Base-by-base conservation (phyloP, 2,329 filamentous ascomycete genomes). In the Orbilia blumenaviensis region DNA sequence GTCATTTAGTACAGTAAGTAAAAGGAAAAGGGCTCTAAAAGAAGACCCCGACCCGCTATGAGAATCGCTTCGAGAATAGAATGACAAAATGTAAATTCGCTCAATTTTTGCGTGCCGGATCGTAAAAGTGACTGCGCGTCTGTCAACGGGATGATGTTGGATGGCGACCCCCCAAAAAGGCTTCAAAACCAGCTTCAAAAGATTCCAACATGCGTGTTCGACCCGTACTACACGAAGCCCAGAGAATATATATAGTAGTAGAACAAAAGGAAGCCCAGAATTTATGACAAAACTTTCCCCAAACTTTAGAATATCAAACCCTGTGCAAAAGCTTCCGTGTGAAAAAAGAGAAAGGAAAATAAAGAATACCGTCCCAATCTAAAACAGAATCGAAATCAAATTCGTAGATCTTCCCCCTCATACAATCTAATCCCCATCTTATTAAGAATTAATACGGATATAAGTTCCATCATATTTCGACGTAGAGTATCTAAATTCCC, bases 391-490 rank as follows among this genome's bases (percentile, higher is more conserved):
- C 32, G 16, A 56, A 54, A 38, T 10, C 29, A 56, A 56, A 56
- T 38, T 25, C 32, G 52, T 34, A 27, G 48, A 34, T 32, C 27
- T 2, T 16, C 27, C n/a, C 27, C 48, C 27, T 38, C 52, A 36
- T 56, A 56, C 25, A 41, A 54, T 36, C 38, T 29, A 56, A 56
- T 58, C 36, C n/a, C 63, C 50, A 18, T 34, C n/a, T 25, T 16
- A 68, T 68, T 60, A 68, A 68, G 64, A 68, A 68, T 68, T 68
- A 68, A 68, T 68, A 68, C 64, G 64, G 23, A 68, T 68, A 68
- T 68, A 68, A 68, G 21, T 50, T 68, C 52, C 29, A 41, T 68
- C 64, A 68, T 60, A 61, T 54, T 41, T 68, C 34, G 50, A 23
- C 27, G 64, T 50, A 25, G 64, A 27, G 56, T 68, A 68, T 61